phyloP scores from a whole-genome alignment of 495 filamentous ascomycete genomes.

The Hypoxylon rickii region DNA sequence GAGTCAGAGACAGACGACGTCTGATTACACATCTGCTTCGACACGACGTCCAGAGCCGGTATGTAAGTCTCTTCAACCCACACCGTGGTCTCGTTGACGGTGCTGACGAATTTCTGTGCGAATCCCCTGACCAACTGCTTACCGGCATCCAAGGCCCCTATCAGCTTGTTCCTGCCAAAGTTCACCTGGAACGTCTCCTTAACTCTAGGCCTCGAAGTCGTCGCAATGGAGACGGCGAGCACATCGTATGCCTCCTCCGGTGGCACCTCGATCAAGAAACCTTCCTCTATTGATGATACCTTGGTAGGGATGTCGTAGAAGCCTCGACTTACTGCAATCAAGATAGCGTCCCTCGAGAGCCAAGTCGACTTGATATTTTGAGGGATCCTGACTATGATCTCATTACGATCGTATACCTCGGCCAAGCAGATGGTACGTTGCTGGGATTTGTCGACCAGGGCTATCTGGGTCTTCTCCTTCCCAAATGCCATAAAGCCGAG shows the following conservation, averaged over 20 bases:
- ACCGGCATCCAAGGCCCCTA: slow-evolving; percentile 44
- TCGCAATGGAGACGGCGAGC: slow-evolving; percentile 50
- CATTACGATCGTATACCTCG: slow-evolving; percentile 40
- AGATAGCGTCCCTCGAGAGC: slow-evolving; percentile 48
- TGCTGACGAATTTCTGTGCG: slow-evolving; percentile 40
- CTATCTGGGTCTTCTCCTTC: slow-evolving; percentile 40
- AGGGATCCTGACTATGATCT: slow-evolving; percentile 48
- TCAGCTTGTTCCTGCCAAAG: slow-evolving; percentile 45
- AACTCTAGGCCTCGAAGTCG: slow-evolving; percentile 48
- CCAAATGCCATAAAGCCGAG: slow-evolving; percentile 36
- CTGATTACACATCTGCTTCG: slow-evolving; percentile 40
- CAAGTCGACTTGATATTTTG: slow-evolving; percentile 43
- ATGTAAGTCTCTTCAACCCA: slow-evolving; percentile 41
- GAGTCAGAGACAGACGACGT: slow-evolving; percentile 38
- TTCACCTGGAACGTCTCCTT: slow-evolving; percentile 52
- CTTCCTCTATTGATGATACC: slow-evolving; percentile 48
- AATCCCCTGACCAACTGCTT: slow-evolving; percentile 45
- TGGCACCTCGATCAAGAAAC: slow-evolving; percentile 49
- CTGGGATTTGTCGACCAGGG: slow-evolving; percentile 21
- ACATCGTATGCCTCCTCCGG: slow-evolving; percentile 47
- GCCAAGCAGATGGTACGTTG: slow-evolving; percentile 45
- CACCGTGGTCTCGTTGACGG: slow-evolving; percentile 41
- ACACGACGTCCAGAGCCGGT: slow-evolving; percentile 38
- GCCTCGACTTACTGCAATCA: slow-evolving; percentile 50
- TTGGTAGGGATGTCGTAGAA: slow-evolving; percentile 44